phyloP scores from a whole-genome alignment of 2,329 filamentous ascomycete genomes.

The Fusarium sp. region DNA sequence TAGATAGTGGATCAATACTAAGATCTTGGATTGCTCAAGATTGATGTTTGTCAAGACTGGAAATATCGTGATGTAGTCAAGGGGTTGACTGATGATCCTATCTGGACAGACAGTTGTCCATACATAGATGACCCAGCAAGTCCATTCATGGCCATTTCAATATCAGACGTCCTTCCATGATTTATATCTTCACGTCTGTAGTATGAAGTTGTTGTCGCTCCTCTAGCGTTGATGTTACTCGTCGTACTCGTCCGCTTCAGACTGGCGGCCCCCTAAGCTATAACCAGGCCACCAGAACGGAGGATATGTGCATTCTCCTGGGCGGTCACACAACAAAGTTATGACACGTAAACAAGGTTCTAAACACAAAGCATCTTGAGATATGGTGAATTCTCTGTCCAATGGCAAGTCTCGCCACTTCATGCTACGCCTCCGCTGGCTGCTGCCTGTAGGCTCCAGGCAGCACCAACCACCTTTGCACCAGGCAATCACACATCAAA shows the following conservation, averaged over 20 bases:
- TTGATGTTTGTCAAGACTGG: not conserved
- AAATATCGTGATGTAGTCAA: not conserved
- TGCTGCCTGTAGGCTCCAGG: not conserved
- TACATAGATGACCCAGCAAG: fast-evolving
- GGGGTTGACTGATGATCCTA: not conserved
- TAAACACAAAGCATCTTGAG: fast-evolving
- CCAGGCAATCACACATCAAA: not conserved
- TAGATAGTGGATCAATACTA: too few relatives aligned
- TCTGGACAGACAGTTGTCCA: too few relatives aligned
- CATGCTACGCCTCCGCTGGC: not conserved
- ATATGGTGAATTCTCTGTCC: not conserved
- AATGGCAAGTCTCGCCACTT: not conserved
- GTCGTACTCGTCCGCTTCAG: not conserved
- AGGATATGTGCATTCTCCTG: fast-evolving
- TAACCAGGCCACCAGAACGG: fast-evolving
- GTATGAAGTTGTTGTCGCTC: too few relatives aligned
- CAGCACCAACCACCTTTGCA: not conserved
- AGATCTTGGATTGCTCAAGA: too few relatives aligned
- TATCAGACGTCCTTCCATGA: too few relatives aligned
- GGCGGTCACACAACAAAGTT: fast-evolving
- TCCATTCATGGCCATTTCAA: too few relatives aligned
- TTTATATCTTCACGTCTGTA: too few relatives aligned
- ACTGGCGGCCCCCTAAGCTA: not conserved
- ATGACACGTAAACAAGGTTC: not conserved
- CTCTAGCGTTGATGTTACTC: fast-evolving